A percentile compares a stretch with the other conserved stretches of the same genome.
Evolutionary conservation across 2,329 filamentous ascomycete species (phyloP).

Genomic region (Fusarium buxicola): DNA sequence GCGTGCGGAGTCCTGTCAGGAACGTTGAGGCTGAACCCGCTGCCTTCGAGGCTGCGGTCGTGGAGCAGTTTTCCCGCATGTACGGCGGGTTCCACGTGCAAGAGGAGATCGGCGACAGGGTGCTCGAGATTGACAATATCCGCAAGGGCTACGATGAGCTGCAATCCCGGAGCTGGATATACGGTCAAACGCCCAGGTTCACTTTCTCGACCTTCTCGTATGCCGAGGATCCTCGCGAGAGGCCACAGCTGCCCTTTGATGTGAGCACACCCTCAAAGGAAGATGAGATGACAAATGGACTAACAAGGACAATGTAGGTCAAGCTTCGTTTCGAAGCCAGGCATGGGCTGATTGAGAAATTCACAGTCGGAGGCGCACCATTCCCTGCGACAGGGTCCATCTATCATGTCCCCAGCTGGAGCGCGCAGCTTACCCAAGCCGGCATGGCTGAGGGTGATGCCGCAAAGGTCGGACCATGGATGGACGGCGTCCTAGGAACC

Average conservation of each 20-base stretch:
- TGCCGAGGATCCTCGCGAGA: slow-evolving; percentile 67
- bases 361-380: slow-evolving; percentile 44
- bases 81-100: slow-evolving; percentile 63
- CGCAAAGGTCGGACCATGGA: slow-evolving; percentile 45
- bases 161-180: slow-evolving; percentile 79
- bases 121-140: slow-evolving; percentile 63
- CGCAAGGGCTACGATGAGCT: slow-evolving; percentile 48
- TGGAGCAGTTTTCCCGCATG: slow-evolving; percentile 73
- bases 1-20: slow-evolving; percentile 84
- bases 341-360: slow-evolving; percentile 52
- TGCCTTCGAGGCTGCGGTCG: slow-evolving; percentile 66
- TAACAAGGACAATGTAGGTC: slow-evolving; percentile 36
- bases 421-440: slow-evolving; percentile 35
- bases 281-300: neutral
- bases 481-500: slow-evolving; percentile 48
- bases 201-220: slow-evolving; percentile 72
- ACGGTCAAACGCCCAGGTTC: slow-evolving; percentile 87
- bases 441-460: slow-evolving; percentile 43
- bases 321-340: slow-evolving; percentile 52
- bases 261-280: slow-evolving; percentile 49
- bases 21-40: slow-evolving; percentile 74
- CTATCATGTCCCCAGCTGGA: slow-evolving; percentile 47
- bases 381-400: slow-evolving; percentile 25
- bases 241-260: slow-evolving; percentile 61
- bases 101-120: slow-evolving; percentile 61